phyloP scores from a whole-genome alignment of 2,329 filamentous ascomycete species.

The Ascosphaera aggregata region DNA sequence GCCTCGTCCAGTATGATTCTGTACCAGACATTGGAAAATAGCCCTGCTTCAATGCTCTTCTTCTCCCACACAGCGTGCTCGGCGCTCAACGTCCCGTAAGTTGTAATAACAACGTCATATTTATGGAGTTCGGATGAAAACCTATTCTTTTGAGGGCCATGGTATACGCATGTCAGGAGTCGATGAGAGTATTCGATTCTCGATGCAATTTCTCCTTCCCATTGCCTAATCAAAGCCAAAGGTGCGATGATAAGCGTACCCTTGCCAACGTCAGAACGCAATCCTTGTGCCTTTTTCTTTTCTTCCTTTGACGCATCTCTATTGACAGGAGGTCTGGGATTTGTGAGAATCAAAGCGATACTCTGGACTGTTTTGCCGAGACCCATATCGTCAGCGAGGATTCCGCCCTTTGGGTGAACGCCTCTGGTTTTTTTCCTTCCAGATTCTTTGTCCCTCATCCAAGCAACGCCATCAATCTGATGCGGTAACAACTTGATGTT shows the following conservation, averaged over 20 bases:
- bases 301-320: constrained; percentile 9
- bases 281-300: neutral
- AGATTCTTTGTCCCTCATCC: constrained; percentile 87
- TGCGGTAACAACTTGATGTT: constrained; percentile 77
- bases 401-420: constrained; percentile 71
- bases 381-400: constrained; percentile 95
- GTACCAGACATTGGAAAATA: constrained; percentile 90
- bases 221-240: constrained; percentile 89
- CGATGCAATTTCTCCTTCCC: constrained; percentile 87
- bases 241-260: constrained; percentile 90
- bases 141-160: constrained; percentile 64
- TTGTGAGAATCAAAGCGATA: constrained; percentile 64
- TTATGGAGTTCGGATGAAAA: constrained; percentile 90
- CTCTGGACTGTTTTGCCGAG: constrained; percentile 94
- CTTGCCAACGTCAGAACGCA: neutral
- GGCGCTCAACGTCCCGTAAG: constrained; percentile 60
- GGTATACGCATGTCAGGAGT: constrained; percentile 70
- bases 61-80: constrained; percentile 36
- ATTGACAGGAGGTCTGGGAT: constrained; percentile 34
- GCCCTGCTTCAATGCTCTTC: constrained; percentile 41
- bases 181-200: constrained; percentile 41
- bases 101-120: constrained; percentile 83
- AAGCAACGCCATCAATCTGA: constrained; percentile 78
- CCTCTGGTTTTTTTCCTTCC: constrained; percentile 61
- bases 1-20: constrained; percentile 89